Percentiles rank a stretch among this genome's conserved stretches.
These are phyloP conservation scores for Talaromyces sp. DNA, from an alignment of 2,329 filamentous ascomycete species.

Conservation along the genomic window DNA sequence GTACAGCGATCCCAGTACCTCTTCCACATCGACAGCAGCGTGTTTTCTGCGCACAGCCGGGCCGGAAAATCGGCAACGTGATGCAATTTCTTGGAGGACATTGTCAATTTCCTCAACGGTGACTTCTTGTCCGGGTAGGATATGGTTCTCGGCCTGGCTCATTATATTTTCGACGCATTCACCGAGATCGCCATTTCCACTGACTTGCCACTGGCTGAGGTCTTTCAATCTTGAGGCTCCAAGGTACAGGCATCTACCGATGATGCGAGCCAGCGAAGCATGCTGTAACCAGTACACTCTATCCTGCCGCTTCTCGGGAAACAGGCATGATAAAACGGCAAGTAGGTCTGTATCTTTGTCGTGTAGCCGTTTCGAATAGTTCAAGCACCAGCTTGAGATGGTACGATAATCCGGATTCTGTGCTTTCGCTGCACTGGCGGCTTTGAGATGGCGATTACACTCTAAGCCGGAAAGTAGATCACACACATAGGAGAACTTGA, in stretches of 20 bases:
- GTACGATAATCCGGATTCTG: conserved; percentile 40
- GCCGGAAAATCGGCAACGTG: conserved; percentile 67
- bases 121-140: conserved; percentile 44
- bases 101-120: conserved; percentile 71
- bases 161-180: conserved; percentile 67
- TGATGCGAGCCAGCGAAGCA: conserved; percentile 59
- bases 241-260: conserved; percentile 65
- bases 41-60: conserved; percentile 52
- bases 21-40: conserved; percentile 40
- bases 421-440: conserved; percentile 28
- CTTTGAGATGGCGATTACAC: conserved; percentile 39
- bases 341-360: conserved; percentile 55
- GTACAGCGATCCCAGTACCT: conserved; percentile 57
- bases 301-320: conserved; percentile 73
- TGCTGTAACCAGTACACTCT: conserved; percentile 71
- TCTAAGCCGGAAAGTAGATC: conserved; percentile 69
- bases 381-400: conserved; percentile 65
- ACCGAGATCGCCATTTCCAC: conserved; percentile 65
- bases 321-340: conserved; percentile 69
- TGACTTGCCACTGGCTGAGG: conserved; percentile 60
- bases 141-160: conserved; percentile 52
- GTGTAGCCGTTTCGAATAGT: conserved; percentile 59
- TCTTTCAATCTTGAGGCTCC: conserved; percentile 59
- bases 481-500: conserved; percentile 66
- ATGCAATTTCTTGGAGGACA: conserved; percentile 64